These are phyloP conservation scores for Ambrosia hybrid DNA, from an alignment of 140 eudicot genomes.

Conservation along the genomic window DNA sequence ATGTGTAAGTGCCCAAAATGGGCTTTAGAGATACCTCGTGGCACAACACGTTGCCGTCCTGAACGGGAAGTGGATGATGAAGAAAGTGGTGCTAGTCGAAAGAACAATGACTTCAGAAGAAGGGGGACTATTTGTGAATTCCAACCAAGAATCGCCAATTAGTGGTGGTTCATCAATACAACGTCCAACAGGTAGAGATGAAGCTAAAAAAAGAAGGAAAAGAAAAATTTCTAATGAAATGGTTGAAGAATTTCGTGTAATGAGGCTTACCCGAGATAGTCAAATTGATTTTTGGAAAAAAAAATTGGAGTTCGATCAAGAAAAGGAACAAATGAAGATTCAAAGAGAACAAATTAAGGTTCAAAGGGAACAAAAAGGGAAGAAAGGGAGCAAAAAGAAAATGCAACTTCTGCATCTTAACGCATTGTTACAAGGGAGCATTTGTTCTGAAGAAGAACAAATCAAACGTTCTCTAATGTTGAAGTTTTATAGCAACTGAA, in stretches of 20 bases:
- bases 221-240: constrained; percentile 8
- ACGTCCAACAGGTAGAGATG: constrained; percentile 13
- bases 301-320: not conserved
- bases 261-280: not conserved
- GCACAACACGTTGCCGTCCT: too few relatives aligned
- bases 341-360: not conserved
- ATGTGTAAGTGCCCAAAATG: constrained; percentile 15
- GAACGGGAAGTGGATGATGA: too few relatives aligned
- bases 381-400: not conserved
- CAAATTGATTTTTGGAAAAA: not conserved
- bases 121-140: too few relatives aligned
- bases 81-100: too few relatives aligned
- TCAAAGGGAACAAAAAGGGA: not conserved
- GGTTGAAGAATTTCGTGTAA: not conserved
- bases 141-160: not conserved
- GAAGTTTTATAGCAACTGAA: not conserved
- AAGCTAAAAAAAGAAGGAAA: not conserved
- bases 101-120: too few relatives aligned
- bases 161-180: constrained; percentile 1
- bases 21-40: not conserved
- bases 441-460: not conserved
- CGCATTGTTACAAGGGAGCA: not conserved
- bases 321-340: not conserved
- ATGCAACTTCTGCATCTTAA: not conserved
- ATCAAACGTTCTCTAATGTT: not conserved